Evolutionary conservation across 176 grass and related monocot genomes (phyloP), one percentile per base, ranked within the genome.

Genomic region (Alopecurus myosuroides): DNA sequence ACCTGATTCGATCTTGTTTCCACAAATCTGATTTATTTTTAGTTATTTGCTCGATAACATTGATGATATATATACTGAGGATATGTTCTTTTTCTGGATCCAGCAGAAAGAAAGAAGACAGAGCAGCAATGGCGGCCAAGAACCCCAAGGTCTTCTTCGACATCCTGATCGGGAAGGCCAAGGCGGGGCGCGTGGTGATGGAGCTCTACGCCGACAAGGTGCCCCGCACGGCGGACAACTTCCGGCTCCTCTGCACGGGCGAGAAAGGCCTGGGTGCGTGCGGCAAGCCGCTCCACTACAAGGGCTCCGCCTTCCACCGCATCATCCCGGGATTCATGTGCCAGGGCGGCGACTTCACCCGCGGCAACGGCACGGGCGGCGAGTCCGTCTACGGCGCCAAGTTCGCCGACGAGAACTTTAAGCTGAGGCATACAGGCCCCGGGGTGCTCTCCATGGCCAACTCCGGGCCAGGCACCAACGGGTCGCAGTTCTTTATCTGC

Each of bases 141-240:
- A 97, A 93, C 72, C 91, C 94, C 44, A 97, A 74, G 69, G 94
- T 97, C 9, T 97, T 93, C 91, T 96, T 97, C 45, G 94, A 97
- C 84, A 64, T 97, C 57, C 74, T 92, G 18, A 93, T 97, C 35
- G 89, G 89, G 62, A 83, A 91, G 78, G 50, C 88, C 25, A 89
- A 69, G 74, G 81, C 91, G 19, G 94, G 91, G 0, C 91, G 88
- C 35, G 83, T 97, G 0, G 78, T 91, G 1, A 93, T 97, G 94
- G 94, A 93, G 70, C 91, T 97, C 23, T 97, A 88, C 73, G 79
- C 84, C 12, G 91, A 93, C 76, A 84, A 69, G 13, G 81, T 84
- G 2, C 94, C 94, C 10, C 89, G 46, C 61, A 97, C 94, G 20
- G 91, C 94, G 0, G 86, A 91, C 66, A 97, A 93, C 85, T 97